Conservation (phyloP, 2,329 filamentous ascomycete species). For the Teratosphaeria pseudoeucalypti region DNA sequence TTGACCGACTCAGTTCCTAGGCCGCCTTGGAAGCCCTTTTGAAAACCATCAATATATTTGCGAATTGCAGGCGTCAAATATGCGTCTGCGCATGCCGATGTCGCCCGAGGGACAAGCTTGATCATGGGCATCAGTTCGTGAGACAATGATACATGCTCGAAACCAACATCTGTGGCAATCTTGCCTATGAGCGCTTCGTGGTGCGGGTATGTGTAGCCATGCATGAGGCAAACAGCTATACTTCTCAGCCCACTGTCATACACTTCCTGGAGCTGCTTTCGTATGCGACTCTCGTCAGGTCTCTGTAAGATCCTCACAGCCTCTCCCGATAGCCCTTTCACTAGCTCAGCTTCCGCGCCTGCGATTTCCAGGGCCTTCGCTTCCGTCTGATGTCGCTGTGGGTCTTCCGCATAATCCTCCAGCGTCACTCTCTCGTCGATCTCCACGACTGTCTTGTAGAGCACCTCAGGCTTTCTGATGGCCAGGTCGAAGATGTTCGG, state of each 20-base stretch:
- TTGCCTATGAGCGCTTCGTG: slow-evolving; percentile 71
- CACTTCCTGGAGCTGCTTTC: slow-evolving; percentile 53
- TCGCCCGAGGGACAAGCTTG: slow-evolving; percentile 65
- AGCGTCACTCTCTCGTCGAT: slow-evolving; percentile 83
- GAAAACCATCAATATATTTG: slow-evolving; percentile 68
- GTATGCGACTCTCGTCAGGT: slow-evolving; percentile 48
- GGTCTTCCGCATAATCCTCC: slow-evolving; percentile 87
- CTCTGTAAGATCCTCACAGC: slow-evolving; percentile 58
- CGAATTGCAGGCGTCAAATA: slow-evolving; percentile 71
- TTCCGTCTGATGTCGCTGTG: slow-evolving; percentile 50
- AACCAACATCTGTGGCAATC: slow-evolving; percentile 70
- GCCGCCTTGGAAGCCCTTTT: slow-evolving; percentile 69
- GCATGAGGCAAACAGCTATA: slow-evolving; percentile 84
- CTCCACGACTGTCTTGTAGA: slow-evolving; percentile 80
- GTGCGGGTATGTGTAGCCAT: slow-evolving; percentile 80
- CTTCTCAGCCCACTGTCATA: slow-evolving; percentile 63
- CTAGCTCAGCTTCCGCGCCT: slow-evolving; percentile 43
- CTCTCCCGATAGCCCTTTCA: slow-evolving; percentile 64
- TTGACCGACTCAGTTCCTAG: slow-evolving; percentile 67
- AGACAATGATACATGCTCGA: slow-evolving; percentile 69
- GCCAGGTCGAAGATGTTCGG: slow-evolving; percentile 86
- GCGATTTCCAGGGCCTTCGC: slow-evolving; percentile 41
- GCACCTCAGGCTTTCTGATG: slow-evolving; percentile 74
- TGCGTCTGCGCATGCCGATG: slow-evolving; percentile 68
- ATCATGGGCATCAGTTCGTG: slow-evolving; percentile 84